Evolutionary conservation across 306 rosid genomes (phyloP).

Genomic region (Dalbergia cultrata): DNA sequence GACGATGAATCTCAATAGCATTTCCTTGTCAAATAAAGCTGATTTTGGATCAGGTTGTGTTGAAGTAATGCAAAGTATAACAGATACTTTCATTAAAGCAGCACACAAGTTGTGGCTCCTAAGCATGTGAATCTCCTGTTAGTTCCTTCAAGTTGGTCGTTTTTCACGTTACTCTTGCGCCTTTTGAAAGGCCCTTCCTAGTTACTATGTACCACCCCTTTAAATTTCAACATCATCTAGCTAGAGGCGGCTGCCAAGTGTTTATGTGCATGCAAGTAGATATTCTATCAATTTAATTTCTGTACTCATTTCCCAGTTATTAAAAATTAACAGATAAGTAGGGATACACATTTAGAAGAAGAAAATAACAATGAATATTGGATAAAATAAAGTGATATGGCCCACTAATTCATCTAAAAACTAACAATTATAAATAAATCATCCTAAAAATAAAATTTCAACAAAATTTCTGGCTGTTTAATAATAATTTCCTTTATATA

Average conservation of each 20-base stretch:
- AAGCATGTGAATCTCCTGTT: constrained; percentile 39
- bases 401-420: too few species aligned
- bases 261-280: neutral
- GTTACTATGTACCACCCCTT: constrained; percentile 3
- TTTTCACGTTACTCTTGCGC: constrained; percentile 47
- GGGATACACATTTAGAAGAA: too few species aligned
- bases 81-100: constrained; percentile 14
- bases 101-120: constrained; percentile 35
- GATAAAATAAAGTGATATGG: too few species aligned
- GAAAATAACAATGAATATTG: too few species aligned
- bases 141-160: constrained; percentile 35
- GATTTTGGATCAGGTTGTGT: neutral
- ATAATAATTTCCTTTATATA: too few species aligned
- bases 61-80: constrained; percentile 2
- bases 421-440: too few species aligned
- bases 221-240: constrained; percentile 23
- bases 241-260: constrained; percentile 22
- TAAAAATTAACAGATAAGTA: too few species aligned
- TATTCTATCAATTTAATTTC: neutral
- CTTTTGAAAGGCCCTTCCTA: constrained; percentile 33
- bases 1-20: constrained; percentile 27
- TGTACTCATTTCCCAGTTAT: neutral
- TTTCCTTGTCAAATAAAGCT: constrained; percentile 5
- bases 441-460: too few species aligned
- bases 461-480: too few species aligned